Base-by-base conservation (phyloP, 345 rosid genomes). In the Boechera retrofracta region DNA sequence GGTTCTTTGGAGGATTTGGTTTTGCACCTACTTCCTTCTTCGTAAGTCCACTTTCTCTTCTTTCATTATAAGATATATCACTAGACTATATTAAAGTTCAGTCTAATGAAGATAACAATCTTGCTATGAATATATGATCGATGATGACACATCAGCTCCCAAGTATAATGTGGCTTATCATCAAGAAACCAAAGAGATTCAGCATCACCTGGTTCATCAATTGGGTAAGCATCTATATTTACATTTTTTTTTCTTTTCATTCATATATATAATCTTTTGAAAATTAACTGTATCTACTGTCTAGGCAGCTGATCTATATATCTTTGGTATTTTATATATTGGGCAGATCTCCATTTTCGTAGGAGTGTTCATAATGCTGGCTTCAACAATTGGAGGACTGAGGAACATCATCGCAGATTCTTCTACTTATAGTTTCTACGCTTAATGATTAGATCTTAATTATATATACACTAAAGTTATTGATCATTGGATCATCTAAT, bases 1-100 rank as follows among this genome's bases (percentile, higher is more conserved):
- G 98, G 47, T 95, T 91, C 85, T 95, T 95, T 58, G 99, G 99
- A 16, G 98, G 98, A 77, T 95, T 95, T 71, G 94, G 98, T 11
- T 92, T 91, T 78, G 94, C 99, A 33, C 97, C 98, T 63, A 92
- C 97, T 67, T 89, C 98, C 56, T 95, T 83, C 82, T 92, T 95
- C 62, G 98, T 91, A 78, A 90, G 96, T 51, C 71, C 31, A 60
- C 38, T 32, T 45, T 35, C n/a, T 54, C 18, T 39, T 7, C 41
- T 15, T 28, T 12, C n/a, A 12, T 48, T 48, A 47, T 47, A 18
- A 16, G 26, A 3, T 26, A 3, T 56, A 58, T 33, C 13, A n/a
- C n/a, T 58, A n/a, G n/a, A 62, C 33, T 38, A 38, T 13, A 21
- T 10, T 18, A 69, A 10, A 18, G 7, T 26, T 3, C 29, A 31